These are phyloP conservation scores for Cucurbita argyrosperma DNA, from an alignment of 306 rosid genomes.

Conservation along the genomic window DNA sequence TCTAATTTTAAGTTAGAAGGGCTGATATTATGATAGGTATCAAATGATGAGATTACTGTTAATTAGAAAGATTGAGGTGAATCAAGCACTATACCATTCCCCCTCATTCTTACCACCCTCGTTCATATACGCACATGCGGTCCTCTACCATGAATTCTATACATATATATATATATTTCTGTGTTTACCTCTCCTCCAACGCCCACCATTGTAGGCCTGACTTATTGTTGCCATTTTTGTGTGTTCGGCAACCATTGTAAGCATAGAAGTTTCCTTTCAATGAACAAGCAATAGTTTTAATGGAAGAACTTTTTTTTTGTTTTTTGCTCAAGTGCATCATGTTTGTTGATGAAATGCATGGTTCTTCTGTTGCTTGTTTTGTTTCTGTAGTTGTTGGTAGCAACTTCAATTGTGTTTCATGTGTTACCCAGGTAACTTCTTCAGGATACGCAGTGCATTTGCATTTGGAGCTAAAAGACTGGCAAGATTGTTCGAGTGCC, in stretches of 20 bases:
- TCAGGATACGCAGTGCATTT: conserved; percentile 97
- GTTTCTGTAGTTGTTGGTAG: neutral
- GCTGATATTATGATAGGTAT: neutral
- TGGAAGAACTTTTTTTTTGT: neutral
- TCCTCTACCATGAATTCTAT: neutral
- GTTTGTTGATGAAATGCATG: neutral
- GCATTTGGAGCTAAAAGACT: conserved; percentile 83
- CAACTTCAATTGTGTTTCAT: neutral
- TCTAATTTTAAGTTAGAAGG: neutral
- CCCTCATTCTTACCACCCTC: neutral
- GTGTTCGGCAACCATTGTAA: too few species aligned
- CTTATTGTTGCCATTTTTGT: neutral
- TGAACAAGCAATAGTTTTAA: neutral
- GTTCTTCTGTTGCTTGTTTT: neutral
- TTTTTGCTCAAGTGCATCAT: neutral
- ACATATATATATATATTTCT: too few species aligned
- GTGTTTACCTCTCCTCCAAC: neutral
- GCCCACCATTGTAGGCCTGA: neutral
- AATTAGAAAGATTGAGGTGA: neutral
- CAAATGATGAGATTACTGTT: neutral
- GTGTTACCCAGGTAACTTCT: conserved; percentile 73
- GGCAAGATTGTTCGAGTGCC: conserved; percentile 82
- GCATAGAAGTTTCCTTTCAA: neutral
- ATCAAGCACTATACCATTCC: neutral
- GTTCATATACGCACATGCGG: neutral